phyloP scores from a whole-genome alignment of 192 early-diverging fungal species.

The Rhizophagus prolifer region DNA sequence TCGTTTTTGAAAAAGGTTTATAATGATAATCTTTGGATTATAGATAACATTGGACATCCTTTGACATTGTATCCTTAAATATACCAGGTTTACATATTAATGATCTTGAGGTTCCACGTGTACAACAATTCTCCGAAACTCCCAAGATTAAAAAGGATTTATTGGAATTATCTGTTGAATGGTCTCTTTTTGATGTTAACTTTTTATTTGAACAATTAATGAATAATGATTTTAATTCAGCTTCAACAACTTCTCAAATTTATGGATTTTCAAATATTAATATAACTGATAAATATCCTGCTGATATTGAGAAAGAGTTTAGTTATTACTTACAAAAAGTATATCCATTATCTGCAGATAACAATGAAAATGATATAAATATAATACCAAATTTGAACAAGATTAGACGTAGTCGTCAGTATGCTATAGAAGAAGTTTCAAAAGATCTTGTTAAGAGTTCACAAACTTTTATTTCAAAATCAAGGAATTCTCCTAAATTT shows the following conservation, averaged over 20 bases:
- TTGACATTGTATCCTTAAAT: constrained; percentile 10
- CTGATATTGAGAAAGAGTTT: not conserved
- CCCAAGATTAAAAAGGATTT: not conserved
- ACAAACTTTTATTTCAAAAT: not conserved
- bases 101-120: too few relatives aligned
- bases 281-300: not conserved
- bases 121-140: not conserved
- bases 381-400: not conserved
- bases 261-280: not conserved
- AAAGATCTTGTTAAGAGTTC: not conserved
- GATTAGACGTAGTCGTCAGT: not conserved
- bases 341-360: constrained; percentile 3
- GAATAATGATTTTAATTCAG: not conserved
- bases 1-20: not conserved
- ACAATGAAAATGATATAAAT: not conserved
- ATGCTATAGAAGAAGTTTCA: constrained; percentile 5
- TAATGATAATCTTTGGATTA: not conserved
- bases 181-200: not conserved
- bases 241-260: not conserved
- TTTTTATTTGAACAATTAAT: constrained; percentile 3
- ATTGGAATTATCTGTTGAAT: not conserved
- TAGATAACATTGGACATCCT: not conserved
- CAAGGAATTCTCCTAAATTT: not conserved
- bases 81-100: not conserved
- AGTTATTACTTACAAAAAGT: not conserved